These are phyloP conservation scores for Thamnidium elegans DNA, from an alignment of 192 early-diverging fungal species.

Conservation along the genomic window DNA sequence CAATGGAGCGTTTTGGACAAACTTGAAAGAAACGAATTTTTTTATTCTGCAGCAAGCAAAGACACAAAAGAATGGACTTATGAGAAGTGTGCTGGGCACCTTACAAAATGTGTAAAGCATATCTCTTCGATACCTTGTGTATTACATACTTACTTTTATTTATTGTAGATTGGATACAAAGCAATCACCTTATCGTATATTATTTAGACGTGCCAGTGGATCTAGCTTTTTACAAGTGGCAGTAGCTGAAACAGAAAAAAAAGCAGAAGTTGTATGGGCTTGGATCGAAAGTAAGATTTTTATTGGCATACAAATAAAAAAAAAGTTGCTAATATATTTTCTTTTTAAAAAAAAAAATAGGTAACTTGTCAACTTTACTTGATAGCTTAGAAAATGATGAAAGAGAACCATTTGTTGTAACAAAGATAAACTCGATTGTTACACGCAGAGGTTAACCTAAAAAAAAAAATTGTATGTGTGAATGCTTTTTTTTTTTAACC, in stretches of 20 bases:
- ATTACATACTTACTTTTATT: not conserved
- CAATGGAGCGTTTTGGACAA: slow-evolving; percentile 66
- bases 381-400: slow-evolving; percentile 72
- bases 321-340: not conserved
- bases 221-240: slow-evolving; percentile 69
- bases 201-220: slow-evolving; percentile 60
- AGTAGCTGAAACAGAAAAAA: slow-evolving; percentile 78
- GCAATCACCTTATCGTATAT: slow-evolving; percentile 87
- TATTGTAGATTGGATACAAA: slow-evolving; percentile 64
- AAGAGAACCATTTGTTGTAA: slow-evolving; percentile 82
- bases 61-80: slow-evolving; percentile 52
- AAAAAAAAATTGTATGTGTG: not conserved
- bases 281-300: slow-evolving; percentile 65
- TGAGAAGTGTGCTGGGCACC: slow-evolving; percentile 78
- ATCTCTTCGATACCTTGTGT: not conserved
- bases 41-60: slow-evolving; percentile 72
- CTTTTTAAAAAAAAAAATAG: no score
- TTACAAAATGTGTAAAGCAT: slow-evolving; percentile 87
- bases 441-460: slow-evolving; percentile 64
- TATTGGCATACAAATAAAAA: not conserved
- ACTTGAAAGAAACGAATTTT: slow-evolving; percentile 55
- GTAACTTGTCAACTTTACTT: slow-evolving; percentile 71
- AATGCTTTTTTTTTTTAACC: not conserved
- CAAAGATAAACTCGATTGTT: slow-evolving; percentile 94
- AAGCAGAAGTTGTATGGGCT: slow-evolving; percentile 84